Base-by-base conservation (phyloP, 202 grass and related monocot species). In the Setaria italica region DNA sequence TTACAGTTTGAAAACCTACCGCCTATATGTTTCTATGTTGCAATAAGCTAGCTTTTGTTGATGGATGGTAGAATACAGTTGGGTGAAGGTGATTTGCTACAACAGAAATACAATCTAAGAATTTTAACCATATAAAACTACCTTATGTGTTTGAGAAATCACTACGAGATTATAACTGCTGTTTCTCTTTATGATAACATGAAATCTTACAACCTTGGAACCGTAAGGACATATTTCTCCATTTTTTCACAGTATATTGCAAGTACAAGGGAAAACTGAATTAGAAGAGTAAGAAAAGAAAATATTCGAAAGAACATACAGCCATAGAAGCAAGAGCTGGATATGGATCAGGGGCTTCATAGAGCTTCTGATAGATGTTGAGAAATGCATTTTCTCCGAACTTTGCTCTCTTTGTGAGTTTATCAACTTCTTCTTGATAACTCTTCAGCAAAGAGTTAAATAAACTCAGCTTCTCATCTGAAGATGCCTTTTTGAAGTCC, bases 351-450 rank as follows among this genome's bases (percentile, higher is more conserved):
- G 97, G 97, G 72, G 97, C 97, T 94, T 99, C 97, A 90, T 99
- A 99, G 35, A 99, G 89, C 78, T 99, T 99, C 92, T 99, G 94
- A 67, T 99, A 99, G 64, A 99, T 99, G 88, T 99, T 99, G 85
- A 99, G 97, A 93, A 99, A 99, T 45, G 97, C 81, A 94, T 99
- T 99, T 93, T 99, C 97, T 69, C 97, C 97, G 43, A 99, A 99
- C 64, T 99, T 99, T 59, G 97, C 97, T 91, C 97, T 97, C 89
- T 99, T 99, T 69, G 97, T 99, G 77, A 99, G 90, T 76, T 99
- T 99, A 82, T 99, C 97, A 76, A 99, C 97, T 88, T 97, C 97
- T 78, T 99, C 97, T 87, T 99, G 97, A 65, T 97, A 99, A 87
- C 89, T 95, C 84, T 79, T 99, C 73, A 99, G 97, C 85, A 99